phyloP scores from a whole-genome alignment of 208 protist genomes.

The Acanthamoeba royreba region DNA sequence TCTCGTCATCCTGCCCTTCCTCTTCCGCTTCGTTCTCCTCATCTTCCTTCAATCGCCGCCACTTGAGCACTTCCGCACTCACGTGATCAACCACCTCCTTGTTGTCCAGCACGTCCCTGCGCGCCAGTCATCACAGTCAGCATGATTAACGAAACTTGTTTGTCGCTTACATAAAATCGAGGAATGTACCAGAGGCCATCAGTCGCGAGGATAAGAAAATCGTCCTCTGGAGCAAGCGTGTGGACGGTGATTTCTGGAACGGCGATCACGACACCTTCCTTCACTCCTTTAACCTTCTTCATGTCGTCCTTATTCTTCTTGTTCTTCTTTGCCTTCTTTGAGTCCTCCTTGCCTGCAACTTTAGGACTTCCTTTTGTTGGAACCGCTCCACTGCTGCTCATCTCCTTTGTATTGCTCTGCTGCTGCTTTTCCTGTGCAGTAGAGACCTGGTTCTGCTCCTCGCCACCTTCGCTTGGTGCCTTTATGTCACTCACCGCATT shows the following conservation, averaged over 20 bases:
- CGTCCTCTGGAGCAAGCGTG: not conserved
- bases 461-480: too few species aligned
- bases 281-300: slow-evolving; percentile 15
- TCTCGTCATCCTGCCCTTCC: not conserved
- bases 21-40: not conserved
- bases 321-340: not conserved
- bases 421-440: not conserved
- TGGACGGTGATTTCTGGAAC: slow-evolving; percentile 13
- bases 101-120: not conserved
- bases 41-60: not conserved
- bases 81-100: not conserved
- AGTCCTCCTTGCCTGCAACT: too few species aligned
- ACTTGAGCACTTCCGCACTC: slow-evolving; percentile 12
- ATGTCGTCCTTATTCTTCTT: not conserved
- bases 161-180: not conserved
- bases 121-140: not conserved
- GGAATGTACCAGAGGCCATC: not conserved
- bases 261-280: slow-evolving; percentile 26
- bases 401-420: not conserved
- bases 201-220: slow-evolving; percentile 6
- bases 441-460: too few species aligned
- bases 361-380: too few species aligned
- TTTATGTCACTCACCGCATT: not conserved
- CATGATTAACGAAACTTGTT: not conserved
- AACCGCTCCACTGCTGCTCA: not conserved